These are phyloP conservation scores for Boletus tylopilopsis DNA, from an alignment of 768 basidiomycete species.

Conservation along the genomic window DNA sequence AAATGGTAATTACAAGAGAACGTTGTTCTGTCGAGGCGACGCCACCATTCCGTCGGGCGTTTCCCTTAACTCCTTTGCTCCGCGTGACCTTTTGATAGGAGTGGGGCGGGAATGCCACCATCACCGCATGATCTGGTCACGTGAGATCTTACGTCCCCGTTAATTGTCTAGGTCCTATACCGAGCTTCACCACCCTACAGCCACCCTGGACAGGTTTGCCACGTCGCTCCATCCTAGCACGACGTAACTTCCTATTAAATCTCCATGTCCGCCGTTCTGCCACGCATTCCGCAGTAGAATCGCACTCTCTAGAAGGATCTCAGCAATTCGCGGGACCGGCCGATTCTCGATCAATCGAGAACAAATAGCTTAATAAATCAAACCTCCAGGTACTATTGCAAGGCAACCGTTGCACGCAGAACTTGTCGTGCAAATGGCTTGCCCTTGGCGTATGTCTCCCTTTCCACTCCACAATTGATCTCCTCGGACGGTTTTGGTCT, in stretches of 20 bases:
- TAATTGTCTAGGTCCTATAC: background rate
- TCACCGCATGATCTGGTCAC: slow-evolving; percentile 7
- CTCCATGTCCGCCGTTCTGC: slow-evolving; percentile 2
- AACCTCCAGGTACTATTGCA: too few relatives aligned
- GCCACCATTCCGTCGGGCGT: slow-evolving; percentile 5
- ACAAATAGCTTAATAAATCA: background rate
- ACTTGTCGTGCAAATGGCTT: slow-evolving; percentile 11
- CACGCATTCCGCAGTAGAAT: slow-evolving; percentile 14
- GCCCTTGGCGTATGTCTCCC: slow-evolving; percentile 13
- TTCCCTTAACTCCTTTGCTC: slow-evolving; percentile 16
- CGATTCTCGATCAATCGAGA: slow-evolving; percentile 9
- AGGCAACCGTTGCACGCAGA: background rate
- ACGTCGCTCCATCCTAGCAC: background rate
- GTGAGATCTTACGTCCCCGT: slow-evolving; percentile 6
- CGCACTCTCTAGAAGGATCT: background rate
- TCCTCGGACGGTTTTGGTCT: slow-evolving; percentile 20
- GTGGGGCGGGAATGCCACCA: slow-evolving; percentile 17
- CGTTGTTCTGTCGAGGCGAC: slow-evolving; percentile 24
- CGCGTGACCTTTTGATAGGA: slow-evolving; percentile 25
- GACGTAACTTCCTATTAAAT: too few relatives aligned
- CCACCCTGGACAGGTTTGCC: background rate
- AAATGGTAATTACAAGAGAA: slow-evolving; percentile 1
- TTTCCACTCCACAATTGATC: slow-evolving; percentile 7
- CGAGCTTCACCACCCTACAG: background rate
- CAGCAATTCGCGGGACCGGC: slow-evolving; percentile 20